Conservation (phyloP, 306 rosid genomes). For the Citrullus colocynthis region DNA sequence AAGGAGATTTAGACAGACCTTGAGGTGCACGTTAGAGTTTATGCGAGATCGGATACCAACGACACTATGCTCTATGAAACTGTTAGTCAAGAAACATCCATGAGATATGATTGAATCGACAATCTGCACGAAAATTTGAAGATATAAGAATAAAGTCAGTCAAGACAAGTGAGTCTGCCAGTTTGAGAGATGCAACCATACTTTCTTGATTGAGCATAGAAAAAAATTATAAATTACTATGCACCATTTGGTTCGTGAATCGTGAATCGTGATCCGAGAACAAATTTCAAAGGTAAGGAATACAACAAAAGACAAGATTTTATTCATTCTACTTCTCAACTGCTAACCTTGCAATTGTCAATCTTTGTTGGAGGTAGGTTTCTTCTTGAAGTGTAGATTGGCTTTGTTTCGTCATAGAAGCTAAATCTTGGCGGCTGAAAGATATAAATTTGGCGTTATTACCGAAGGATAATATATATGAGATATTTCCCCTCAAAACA, state of each 20-base stretch:
- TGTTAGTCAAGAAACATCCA: conserved; percentile 73
- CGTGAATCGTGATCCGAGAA: not conserved
- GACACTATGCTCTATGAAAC: conserved; percentile 79
- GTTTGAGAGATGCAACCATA: not conserved
- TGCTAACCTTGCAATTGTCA: conserved; percentile 68
- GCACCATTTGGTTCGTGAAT: not conserved
- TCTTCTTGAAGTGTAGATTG: conserved; percentile 87
- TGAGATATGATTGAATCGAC: conserved; percentile 84
- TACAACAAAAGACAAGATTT: not conserved
- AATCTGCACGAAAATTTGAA: conserved; percentile 36
- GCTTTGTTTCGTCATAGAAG: conserved; percentile 72
- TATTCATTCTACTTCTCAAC: not conserved
- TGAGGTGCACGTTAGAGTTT: conserved; percentile 57
- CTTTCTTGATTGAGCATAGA: not conserved
- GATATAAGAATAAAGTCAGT: not conserved
- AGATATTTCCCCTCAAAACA: not conserved
- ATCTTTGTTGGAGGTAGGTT: conserved; percentile 85
- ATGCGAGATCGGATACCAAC: conserved; percentile 87
- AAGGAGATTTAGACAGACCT: conserved; percentile 35
- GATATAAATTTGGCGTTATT: not conserved
- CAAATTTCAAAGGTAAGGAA: not conserved
- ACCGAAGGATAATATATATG: not conserved
- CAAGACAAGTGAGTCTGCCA: not conserved
- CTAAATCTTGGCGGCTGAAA: conserved; percentile 54
- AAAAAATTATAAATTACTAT: not conserved